phyloP scores from a whole-genome alignment of 768 basidiomycete genomes.

The Cystofilobasidium capitatum region DNA sequence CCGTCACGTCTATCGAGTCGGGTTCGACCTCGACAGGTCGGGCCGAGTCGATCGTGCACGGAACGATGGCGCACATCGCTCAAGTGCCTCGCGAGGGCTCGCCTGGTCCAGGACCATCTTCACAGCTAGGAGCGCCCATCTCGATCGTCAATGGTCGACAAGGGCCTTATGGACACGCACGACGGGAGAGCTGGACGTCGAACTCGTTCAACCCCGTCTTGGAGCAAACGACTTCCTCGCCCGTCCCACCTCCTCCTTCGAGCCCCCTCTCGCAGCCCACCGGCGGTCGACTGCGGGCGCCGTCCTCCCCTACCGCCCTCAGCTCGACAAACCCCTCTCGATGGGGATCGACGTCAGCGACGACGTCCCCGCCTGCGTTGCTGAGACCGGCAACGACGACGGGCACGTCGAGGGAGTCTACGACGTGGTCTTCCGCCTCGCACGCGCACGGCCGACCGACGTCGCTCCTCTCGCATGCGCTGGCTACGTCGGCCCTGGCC shows the following conservation, averaged over 20 bases:
- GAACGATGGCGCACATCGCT: conserved; percentile 22
- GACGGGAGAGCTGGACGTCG: conserved; percentile 1
- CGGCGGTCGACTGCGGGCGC: not conserved
- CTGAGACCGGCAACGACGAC: not conserved
- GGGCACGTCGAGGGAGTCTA: too few relatives aligned
- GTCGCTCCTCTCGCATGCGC: not conserved
- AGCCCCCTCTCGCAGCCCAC: not conserved
- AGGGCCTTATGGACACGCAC: not conserved
- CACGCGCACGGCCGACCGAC: not conserved
- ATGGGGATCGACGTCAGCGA: not conserved
- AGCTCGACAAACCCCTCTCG: not conserved
- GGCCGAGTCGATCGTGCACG: not conserved
- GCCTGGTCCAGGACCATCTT: not conserved
- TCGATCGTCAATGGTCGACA: too few relatives aligned
- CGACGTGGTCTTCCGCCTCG: not conserved
- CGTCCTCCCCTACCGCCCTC: not conserved
- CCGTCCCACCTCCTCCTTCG: not conserved
- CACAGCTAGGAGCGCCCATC: not conserved
- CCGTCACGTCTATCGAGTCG: conserved; percentile 9
- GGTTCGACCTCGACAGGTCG: not conserved
- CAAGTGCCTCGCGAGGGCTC: not conserved
- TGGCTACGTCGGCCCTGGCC: not conserved
- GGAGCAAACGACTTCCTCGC: not conserved
- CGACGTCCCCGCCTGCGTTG: not conserved
- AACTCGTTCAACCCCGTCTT: not conserved